These are phyloP conservation scores for Coemansia sp. DNA, from an alignment of 192 early-diverging fungal genomes.

Conservation along the genomic window DNA sequence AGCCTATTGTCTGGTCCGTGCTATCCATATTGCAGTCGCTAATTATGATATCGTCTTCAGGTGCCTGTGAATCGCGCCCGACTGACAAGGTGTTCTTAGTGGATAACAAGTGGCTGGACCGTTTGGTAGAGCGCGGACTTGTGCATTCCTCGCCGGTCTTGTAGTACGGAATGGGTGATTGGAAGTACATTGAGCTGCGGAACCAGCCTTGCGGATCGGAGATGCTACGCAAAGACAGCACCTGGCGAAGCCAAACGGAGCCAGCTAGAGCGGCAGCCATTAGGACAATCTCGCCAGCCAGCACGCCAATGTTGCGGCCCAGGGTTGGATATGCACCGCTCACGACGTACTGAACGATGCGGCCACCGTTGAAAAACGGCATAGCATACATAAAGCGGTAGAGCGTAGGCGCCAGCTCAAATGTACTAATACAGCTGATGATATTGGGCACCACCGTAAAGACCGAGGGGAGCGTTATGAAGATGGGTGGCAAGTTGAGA, in stretches of 20 bases:
- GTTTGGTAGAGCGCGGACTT: slow-evolving; percentile 2
- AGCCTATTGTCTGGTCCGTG: slow-evolving; percentile 27
- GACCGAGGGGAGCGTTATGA: slow-evolving; percentile 36
- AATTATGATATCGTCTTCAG: slow-evolving; percentile 4
- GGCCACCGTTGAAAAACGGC: slow-evolving; percentile 55
- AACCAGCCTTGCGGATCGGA: slow-evolving; percentile 36
- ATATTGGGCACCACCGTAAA: slow-evolving; percentile 43
- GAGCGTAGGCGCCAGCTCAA: slow-evolving; percentile 54
- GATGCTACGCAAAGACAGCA: slow-evolving; percentile 24
- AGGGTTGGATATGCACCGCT: slow-evolving; percentile 51
- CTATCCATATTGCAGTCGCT: slow-evolving; percentile 21
- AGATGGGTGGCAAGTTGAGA: slow-evolving; percentile 27
- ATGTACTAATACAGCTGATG: slow-evolving; percentile 49
- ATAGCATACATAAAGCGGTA: slow-evolving; percentile 54
- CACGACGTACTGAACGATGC: slow-evolving; percentile 41
- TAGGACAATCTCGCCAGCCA: slow-evolving; percentile 47
- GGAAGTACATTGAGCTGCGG: slow-evolving; percentile 28
- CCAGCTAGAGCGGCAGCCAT: slow-evolving; percentile 33
- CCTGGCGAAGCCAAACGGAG: slow-evolving; percentile 46
- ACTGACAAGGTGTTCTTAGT: neutral
- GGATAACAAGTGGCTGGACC: neutral
- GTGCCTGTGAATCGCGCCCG: neutral
- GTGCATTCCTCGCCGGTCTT: slow-evolving; percentile 8
- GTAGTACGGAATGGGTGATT: slow-evolving; percentile 38
- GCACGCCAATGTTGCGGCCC: slow-evolving; percentile 45